Percentiles rank a stretch among this genome's conserved stretches.
phyloP scores from a whole-genome alignment of 2,329 filamentous ascomycete species.

The Pseudocercospora macadamiae region DNA sequence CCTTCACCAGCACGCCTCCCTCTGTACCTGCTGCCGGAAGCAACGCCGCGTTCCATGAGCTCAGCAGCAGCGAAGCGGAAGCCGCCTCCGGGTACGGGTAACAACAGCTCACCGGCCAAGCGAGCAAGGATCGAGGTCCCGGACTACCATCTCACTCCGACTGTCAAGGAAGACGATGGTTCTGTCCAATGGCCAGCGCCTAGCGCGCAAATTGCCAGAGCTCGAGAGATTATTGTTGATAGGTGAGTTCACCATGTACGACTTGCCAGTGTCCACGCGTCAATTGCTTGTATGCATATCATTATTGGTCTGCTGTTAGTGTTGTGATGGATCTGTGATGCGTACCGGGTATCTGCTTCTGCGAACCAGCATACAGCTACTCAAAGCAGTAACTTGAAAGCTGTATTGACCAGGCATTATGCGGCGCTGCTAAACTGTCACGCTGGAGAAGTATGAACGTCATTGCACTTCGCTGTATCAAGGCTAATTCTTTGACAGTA shows the following conservation, averaged over 20 bases:
- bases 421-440: no score
- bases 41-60: slow-evolving; percentile 11
- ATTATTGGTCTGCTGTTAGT: no score
- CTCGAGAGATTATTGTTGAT: slow-evolving; percentile 59
- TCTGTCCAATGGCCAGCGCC: slow-evolving; percentile 65
- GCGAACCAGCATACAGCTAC: no score
- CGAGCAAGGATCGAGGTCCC: slow-evolving; percentile 41
- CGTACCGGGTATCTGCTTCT: no score
- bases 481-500: slow-evolving; percentile 46
- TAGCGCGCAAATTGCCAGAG: slow-evolving; percentile 56
- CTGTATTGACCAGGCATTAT: no score
- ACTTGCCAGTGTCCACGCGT: background rate
- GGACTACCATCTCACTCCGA: slow-evolving; percentile 51
- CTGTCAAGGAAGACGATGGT: slow-evolving; percentile 49
- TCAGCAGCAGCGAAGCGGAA: slow-evolving; percentile 25
- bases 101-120: slow-evolving; percentile 29
- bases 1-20: background rate
- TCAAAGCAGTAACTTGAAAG: background rate
- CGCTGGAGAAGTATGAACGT: background rate
- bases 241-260: slow-evolving; percentile 53
- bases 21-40: background rate
- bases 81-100: slow-evolving; percentile 8
- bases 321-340: no score
- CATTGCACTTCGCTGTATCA: background rate
- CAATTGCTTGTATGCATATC: no score